phyloP scores from a whole-genome alignment of 805 yeast genomes.

The Candida methanosorbosa region DNA sequence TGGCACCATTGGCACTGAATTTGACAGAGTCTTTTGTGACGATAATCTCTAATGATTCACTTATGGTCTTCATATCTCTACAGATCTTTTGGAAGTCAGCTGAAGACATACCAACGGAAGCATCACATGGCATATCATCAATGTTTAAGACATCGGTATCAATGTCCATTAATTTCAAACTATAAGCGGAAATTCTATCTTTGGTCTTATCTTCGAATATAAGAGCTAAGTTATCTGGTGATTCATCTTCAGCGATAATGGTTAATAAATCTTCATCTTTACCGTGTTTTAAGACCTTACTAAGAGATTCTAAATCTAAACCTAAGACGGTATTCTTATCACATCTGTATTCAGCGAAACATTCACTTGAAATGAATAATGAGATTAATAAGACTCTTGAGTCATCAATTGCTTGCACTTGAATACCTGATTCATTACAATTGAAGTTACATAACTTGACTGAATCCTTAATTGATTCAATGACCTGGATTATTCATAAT shows the following conservation, averaged over 20 bases:
- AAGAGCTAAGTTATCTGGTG: constrained; percentile 67
- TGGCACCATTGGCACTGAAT: constrained; percentile 85
- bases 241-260: constrained; percentile 73
- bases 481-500: no score
- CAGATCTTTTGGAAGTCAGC: constrained; percentile 82
- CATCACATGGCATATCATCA: constrained; percentile 89
- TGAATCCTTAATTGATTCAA: constrained; percentile 91
- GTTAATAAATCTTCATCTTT: constrained; percentile 83
- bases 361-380: constrained; percentile 76
- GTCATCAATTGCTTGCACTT: constrained; percentile 96
- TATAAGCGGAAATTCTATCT: constrained; percentile 88
- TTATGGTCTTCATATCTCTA: constrained; percentile 76
- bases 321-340: constrained; percentile 91
- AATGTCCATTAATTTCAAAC: constrained; percentile 89
- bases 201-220: constrained; percentile 86
- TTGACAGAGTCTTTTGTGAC: constrained; percentile 91
- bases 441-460: constrained; percentile 94
- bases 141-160: constrained; percentile 91
- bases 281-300: constrained; percentile 87
- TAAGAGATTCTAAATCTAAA: constrained; percentile 76
- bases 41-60: constrained; percentile 78
- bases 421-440: constrained; percentile 90
- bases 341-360: constrained; percentile 89
- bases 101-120: constrained; percentile 81
- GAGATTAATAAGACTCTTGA: constrained; percentile 92